A percentile compares a stretch with the other conserved stretches of the same genome.
phyloP scores from a whole-genome alignment of 2,329 filamentous ascomycete genomes.

The Trichoderma breve region DNA sequence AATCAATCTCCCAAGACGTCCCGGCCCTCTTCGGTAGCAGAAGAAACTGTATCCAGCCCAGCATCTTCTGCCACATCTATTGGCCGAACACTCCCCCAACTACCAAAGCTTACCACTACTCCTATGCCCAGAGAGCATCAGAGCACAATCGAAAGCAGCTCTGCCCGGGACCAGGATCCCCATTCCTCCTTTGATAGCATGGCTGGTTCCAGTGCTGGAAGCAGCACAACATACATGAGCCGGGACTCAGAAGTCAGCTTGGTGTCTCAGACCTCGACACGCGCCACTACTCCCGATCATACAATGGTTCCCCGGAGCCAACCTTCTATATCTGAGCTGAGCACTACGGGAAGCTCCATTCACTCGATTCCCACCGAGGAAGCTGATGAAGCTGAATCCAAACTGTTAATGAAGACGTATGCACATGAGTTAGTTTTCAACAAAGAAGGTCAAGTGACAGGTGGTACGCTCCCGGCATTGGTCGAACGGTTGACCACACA shows the following conservation, averaged over 20 bases:
- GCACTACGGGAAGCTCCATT: slow-evolving; percentile 61
- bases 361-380: slow-evolving; percentile 69
- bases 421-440: slow-evolving; percentile 90
- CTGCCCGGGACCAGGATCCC: slow-evolving; percentile 49
- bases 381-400: slow-evolving; percentile 73
- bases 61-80: slow-evolving; percentile 48
- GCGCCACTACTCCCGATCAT: slow-evolving; percentile 81
- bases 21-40: slow-evolving; percentile 43
- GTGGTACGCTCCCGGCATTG: slow-evolving; percentile 83
- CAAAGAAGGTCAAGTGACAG: slow-evolving; percentile 92
- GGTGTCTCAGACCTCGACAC: slow-evolving; percentile 77
- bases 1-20: slow-evolving; percentile 38
- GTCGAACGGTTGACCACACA: slow-evolving; percentile 94
- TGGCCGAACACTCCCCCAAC: slow-evolving; percentile 51
- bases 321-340: slow-evolving; percentile 66
- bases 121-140: slow-evolving; percentile 49
- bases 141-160: slow-evolving; percentile 45
- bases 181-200: slow-evolving; percentile 65
- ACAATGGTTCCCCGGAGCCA: slow-evolving; percentile 53
- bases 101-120: slow-evolving; percentile 57
- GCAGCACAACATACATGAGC: slow-evolving; percentile 74
- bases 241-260: slow-evolving; percentile 79
- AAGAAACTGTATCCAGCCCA: slow-evolving; percentile 43
- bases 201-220: slow-evolving; percentile 72
- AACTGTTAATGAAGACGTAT: slow-evolving; percentile 86